These are phyloP conservation scores for Syzygium jambos DNA, from an alignment of 345 rosid genomes.

Conservation along the genomic window DNA sequence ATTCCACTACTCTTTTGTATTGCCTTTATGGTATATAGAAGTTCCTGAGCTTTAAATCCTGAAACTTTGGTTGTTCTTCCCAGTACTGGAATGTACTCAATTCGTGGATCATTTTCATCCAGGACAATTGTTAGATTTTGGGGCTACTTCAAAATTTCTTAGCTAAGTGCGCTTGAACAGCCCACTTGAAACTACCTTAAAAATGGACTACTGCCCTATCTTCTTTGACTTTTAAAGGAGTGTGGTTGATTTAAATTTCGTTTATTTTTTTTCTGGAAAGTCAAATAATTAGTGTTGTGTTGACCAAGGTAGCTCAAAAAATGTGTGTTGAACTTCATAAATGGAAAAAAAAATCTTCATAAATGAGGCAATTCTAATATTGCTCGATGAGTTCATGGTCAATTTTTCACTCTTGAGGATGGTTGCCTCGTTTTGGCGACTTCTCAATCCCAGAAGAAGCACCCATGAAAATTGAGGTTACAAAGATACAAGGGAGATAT, in stretches of 20 bases:
- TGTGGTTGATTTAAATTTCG: neutral
- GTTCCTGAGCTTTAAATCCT: neutral
- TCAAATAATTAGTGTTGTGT: neutral
- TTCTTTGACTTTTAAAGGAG: neutral
- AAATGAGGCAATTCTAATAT: neutral
- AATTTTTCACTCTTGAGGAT: neutral
- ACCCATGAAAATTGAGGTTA: neutral
- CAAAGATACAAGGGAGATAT: neutral
- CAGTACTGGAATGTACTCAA: neutral
- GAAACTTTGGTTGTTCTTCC: neutral
- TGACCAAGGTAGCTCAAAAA: neutral
- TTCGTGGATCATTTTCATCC: neutral
- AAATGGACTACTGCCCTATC: neutral
- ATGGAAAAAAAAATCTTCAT: neutral
- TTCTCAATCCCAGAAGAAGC: neutral
- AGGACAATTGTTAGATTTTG: neutral
- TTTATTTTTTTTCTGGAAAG: neutral
- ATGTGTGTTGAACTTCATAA: neutral
- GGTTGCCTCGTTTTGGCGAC: neutral
- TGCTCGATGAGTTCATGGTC: neutral
- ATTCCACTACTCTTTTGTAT: neutral
- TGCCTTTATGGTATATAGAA: neutral
- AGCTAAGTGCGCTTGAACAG: neutral
- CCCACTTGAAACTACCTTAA: neutral
- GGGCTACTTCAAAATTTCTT: neutral